phyloP scores from a whole-genome alignment of 306 rosid species.

The barrel medic (Medicago truncatula) region DNA sequence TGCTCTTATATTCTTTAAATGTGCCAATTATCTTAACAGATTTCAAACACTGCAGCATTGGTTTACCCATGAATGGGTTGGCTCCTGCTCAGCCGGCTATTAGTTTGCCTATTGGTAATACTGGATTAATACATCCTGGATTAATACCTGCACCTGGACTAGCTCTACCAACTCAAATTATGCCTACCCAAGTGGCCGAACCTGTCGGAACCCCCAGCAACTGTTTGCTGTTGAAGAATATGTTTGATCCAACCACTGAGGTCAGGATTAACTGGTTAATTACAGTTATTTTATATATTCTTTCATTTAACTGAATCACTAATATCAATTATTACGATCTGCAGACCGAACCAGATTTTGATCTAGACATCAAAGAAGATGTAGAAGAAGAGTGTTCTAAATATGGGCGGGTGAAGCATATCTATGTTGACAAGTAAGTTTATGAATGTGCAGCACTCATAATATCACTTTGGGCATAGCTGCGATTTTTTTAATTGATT shows the following conservation, averaged over 20 bases:
- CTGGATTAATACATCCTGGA: conserved; percentile 53
- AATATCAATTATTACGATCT: conserved; percentile 37
- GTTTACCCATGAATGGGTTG: conserved; percentile 77
- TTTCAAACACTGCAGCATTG: conserved; percentile 66
- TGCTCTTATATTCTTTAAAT: background rate
- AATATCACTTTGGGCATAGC: background rate
- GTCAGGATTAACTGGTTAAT: conserved; percentile 51
- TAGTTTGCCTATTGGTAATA: conserved; percentile 74
- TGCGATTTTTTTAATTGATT: conserved; percentile 15
- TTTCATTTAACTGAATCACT: conserved; percentile 32
- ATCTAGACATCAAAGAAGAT: conserved; percentile 88
- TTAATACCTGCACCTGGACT: conserved; percentile 48
- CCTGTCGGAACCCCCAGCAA: conserved; percentile 87
- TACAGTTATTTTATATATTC: background rate
- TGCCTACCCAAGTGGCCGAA: conserved; percentile 59
- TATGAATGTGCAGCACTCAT: background rate
- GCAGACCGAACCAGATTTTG: conserved; percentile 92
- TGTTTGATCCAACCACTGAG: conserved; percentile 97
- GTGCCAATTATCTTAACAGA: conserved; percentile 20
- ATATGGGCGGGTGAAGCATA: conserved; percentile 89
- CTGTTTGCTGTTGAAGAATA: conserved; percentile 87
- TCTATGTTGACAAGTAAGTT: conserved; percentile 88
- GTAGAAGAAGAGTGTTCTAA: conserved; percentile 97
- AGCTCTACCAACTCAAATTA: conserved; percentile 56
- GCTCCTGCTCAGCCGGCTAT: conserved; percentile 59